A percentile compares a stretch with the other conserved stretches of the same genome.
Conservation (phyloP, 78 protist species). For the Polysphondylium violaceum region DNA sequence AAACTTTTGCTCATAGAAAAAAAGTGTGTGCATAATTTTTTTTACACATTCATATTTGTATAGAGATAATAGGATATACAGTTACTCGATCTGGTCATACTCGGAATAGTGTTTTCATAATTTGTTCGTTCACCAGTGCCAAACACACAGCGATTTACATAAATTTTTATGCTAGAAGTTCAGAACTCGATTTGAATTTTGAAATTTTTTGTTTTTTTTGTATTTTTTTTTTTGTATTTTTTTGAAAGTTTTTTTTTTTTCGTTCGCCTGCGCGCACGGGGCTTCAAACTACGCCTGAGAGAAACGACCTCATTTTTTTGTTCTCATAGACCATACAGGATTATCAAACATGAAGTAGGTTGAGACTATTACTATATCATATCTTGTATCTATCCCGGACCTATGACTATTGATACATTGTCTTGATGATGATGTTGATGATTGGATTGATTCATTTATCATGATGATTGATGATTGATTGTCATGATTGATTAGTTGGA, state of each 20-base stretch:
- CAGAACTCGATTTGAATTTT: no score
- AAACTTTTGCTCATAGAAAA: not conserved
- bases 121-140: not conserved
- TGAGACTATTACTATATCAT: not conserved
- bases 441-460: not conserved
- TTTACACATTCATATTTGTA: not conserved
- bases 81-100: not conserved
- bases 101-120: not conserved
- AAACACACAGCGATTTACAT: not conserved
- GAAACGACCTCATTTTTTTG: no score
- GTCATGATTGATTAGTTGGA: not conserved
- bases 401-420: not conserved
- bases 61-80: not conserved
- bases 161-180: no score
- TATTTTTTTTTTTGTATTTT: no score
- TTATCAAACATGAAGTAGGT: no score
- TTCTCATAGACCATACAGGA: no score
- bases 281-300: no score
- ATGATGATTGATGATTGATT: not conserved
- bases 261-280: no score
- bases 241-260: no score
- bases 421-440: not conserved
- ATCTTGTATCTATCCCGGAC: not conserved
- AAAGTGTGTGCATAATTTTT: no score
- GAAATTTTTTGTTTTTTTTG: no score